Evolutionary conservation across 1,139 yeast genomes (phyloP).

Genomic region (Spencermartinsiella ligniputridi): DNA sequence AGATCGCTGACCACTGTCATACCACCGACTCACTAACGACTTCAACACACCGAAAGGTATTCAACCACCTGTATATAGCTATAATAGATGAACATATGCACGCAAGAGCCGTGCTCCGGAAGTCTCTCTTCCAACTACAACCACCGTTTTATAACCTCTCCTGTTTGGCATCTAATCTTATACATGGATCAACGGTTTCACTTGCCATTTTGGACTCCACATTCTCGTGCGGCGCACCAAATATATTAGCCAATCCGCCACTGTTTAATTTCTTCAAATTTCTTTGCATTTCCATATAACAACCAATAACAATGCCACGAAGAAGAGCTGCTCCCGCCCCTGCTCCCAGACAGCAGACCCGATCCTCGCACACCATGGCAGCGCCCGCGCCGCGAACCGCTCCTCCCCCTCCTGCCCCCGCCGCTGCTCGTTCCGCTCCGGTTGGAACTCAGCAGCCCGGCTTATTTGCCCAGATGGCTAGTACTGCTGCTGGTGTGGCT

Average conservation of each 20-base stretch:
- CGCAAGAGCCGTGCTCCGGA: too few relatives aligned
- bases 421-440: conserved; percentile 34
- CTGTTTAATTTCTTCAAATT: too few relatives aligned
- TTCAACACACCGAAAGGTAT: conserved; percentile 1
- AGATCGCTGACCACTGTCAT: background rate
- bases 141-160: too few relatives aligned
- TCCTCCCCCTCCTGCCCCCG: conserved; percentile 40
- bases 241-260: too few relatives aligned
- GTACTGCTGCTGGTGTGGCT: conserved; percentile 99
- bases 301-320: conserved; percentile 56
- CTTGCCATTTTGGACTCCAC: too few relatives aligned
- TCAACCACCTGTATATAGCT: conserved; percentile 2
- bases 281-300: too few relatives aligned
- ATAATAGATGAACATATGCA: too few relatives aligned
- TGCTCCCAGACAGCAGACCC: conserved; percentile 48
- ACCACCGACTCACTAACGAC: background rate
- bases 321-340: conserved; percentile 43
- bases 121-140: too few relatives aligned
- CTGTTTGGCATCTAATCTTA: too few relatives aligned
- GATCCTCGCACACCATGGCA: conserved; percentile 75
- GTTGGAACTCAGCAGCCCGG: conserved; percentile 67
- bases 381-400: conserved; percentile 50
- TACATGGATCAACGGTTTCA: too few relatives aligned
- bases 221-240: too few relatives aligned
- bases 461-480: conserved; percentile 92